These are phyloP conservation scores for Naganishia liquefaciens DNA, from an alignment of 1,284 basidiomycete genomes.

Conservation along the genomic window DNA sequence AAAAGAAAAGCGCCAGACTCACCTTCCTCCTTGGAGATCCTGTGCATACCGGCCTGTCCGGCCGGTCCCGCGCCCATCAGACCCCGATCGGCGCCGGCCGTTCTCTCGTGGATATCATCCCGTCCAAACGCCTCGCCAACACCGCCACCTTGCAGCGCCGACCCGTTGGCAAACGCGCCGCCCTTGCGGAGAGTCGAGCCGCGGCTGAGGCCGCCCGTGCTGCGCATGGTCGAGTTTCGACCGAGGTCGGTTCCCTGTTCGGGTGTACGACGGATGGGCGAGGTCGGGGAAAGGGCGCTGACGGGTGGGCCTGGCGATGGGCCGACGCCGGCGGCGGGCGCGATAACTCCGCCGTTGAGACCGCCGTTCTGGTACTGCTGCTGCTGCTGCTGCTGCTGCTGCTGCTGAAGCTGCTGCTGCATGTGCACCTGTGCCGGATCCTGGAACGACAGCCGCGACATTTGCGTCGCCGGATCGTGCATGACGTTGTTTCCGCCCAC, in stretches of 20 bases:
- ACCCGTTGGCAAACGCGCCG: constrained; percentile 34
- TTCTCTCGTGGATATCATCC: constrained; percentile 34
- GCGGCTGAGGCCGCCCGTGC: constrained; percentile 25
- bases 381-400: constrained; percentile 14
- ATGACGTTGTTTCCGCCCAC: neutral
- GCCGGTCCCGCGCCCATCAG: constrained; percentile 28
- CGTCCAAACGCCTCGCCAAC: constrained; percentile 28
- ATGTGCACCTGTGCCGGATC: constrained; percentile 20
- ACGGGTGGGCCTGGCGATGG: constrained; percentile 34
- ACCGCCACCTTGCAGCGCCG: constrained; percentile 33
- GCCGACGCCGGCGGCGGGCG: constrained; percentile 16
- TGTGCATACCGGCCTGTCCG: constrained; percentile 29
- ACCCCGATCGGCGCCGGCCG: constrained; percentile 21
- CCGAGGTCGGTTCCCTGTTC: constrained; percentile 16
- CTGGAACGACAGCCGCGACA: constrained; percentile 22
- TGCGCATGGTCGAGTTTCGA: constrained; percentile 30
- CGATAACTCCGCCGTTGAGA: constrained; percentile 1
- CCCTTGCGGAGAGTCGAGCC: constrained; percentile 32
- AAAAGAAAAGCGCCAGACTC: constrained; percentile 30
- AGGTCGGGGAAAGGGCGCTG: constrained; percentile 17
- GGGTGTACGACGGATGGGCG: constrained; percentile 5
- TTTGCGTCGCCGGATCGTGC: constrained; percentile 9
- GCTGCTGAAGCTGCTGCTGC: constrained; percentile 20
- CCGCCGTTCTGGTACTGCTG: neutral
- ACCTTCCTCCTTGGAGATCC: constrained; percentile 32